phyloP scores from a whole-genome alignment of 768 basidiomycete genomes.

The Daedaleopsis sinensis region DNA sequence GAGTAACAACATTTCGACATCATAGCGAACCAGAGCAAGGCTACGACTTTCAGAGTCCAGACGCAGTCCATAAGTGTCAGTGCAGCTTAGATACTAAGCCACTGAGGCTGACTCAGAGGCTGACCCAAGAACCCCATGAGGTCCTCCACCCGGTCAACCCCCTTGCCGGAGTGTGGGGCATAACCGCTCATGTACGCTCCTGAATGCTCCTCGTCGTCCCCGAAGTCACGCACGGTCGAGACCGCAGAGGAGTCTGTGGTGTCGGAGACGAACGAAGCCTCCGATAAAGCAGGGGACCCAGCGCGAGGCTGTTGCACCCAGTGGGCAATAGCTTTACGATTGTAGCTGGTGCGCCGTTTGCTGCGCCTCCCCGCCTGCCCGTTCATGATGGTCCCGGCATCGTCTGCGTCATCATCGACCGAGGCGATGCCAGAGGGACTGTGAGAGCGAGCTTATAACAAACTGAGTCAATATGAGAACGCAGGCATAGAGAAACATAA shows the following conservation, averaged over 20 bases:
- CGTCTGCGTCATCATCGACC: conserved; percentile 4
- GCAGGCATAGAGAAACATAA: neutral
- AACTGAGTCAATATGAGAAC: neutral
- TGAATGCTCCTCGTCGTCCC: neutral
- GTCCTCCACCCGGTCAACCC: too few species aligned
- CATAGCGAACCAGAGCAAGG: too few species aligned
- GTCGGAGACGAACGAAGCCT: neutral
- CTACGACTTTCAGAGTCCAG: too few species aligned
- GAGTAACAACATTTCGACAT: too few species aligned
- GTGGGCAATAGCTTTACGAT: neutral
- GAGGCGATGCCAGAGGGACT: conserved; percentile 5
- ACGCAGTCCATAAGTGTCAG: too few species aligned
- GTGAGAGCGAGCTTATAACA: conserved; percentile 7
- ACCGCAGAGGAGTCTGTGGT: conserved; percentile 6
- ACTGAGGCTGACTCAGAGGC: too few species aligned
- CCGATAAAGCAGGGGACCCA: conserved; percentile 2
- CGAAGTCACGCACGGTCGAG: conserved; percentile 9
- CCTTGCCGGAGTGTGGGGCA: too few species aligned
- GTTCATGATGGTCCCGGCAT: neutral
- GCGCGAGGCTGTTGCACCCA: neutral
- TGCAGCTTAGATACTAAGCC: too few species aligned
- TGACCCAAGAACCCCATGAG: too few species aligned
- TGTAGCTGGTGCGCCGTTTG: neutral
- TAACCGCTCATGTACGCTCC: neutral
- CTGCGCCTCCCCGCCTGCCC: neutral